phyloP scores from a whole-genome alignment of 768 basidiomycete species.

The Xerocomellus amylosporus region DNA sequence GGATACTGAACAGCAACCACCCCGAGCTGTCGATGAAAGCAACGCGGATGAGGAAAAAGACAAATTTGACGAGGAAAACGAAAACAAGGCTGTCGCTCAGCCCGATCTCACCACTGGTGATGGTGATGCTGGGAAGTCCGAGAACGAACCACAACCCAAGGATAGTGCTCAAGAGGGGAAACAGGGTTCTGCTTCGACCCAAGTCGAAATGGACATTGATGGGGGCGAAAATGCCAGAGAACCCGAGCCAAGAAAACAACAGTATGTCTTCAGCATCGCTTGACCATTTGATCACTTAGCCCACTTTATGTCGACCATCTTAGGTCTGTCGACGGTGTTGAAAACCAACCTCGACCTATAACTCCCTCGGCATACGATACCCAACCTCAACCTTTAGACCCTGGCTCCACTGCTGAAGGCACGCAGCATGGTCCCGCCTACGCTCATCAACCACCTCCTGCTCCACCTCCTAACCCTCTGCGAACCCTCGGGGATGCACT shows the following conservation, averaged over 20 bases:
- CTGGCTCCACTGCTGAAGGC: slow-evolving; percentile 41
- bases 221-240: slow-evolving; percentile 29
- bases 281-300: neutral
- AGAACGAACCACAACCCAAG: slow-evolving; percentile 15
- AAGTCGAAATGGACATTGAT: slow-evolving; percentile 8
- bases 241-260: slow-evolving; percentile 3
- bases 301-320: neutral
- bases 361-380: neutral
- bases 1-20: slow-evolving; percentile 21
- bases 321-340: slow-evolving; percentile 13
- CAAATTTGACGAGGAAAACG: slow-evolving; percentile 27
- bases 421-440: slow-evolving; percentile 44
- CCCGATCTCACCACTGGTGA: slow-evolving; percentile 37
- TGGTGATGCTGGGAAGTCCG: slow-evolving; percentile 19
- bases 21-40: slow-evolving; percentile 19
- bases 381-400: slow-evolving; percentile 16
- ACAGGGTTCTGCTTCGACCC: slow-evolving; percentile 15
- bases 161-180: slow-evolving; percentile 24
- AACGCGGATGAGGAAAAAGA: slow-evolving; percentile 25
- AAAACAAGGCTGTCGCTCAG: slow-evolving; percentile 29
- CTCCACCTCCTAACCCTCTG: slow-evolving; percentile 47
- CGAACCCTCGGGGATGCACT: slow-evolving; percentile 83
- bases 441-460: slow-evolving; percentile 39
- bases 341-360: slow-evolving; percentile 6
- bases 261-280: slow-evolving; percentile 12